These are phyloP conservation scores for Phytophthora tentaculata DNA, from an alignment of 352 stramenopile genomes.

Conservation along the genomic window DNA sequence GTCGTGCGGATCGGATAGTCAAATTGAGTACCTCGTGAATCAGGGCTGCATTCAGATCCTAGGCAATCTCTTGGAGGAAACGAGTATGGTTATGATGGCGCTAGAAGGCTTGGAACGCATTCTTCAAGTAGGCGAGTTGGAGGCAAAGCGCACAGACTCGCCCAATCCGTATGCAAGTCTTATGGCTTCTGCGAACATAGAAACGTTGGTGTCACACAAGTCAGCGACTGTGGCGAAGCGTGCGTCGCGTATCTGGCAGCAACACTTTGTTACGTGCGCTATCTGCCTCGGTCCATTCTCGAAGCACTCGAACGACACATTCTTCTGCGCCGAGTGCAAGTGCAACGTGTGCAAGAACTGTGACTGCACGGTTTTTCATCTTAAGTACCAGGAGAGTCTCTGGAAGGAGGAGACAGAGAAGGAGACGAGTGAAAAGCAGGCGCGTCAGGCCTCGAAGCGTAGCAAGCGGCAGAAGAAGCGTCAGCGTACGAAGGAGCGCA, in stretches of 20 bases:
- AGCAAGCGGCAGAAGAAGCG: constrained; percentile 89
- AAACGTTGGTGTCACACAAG: constrained; percentile 94
- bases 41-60: constrained; percentile 89
- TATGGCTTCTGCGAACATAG: constrained; percentile 92
- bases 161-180: constrained; percentile 91
- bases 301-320: constrained; percentile 94
- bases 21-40: constrained; percentile 92
- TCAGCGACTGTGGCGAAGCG: constrained; percentile 95
- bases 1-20: constrained; percentile 96
- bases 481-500: constrained; percentile 83
- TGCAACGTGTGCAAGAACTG: constrained; percentile 98
- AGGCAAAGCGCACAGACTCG: constrained; percentile 83
- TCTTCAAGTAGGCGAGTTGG: constrained; percentile 94
- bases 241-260: constrained; percentile 96
- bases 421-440: constrained; percentile 90
- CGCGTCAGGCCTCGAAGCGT: constrained; percentile 85
- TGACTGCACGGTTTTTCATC: constrained; percentile 97
- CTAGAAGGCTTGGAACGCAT: constrained; percentile 97
- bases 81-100: constrained; percentile 99
- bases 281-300: constrained; percentile 96
- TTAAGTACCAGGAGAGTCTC: constrained; percentile 97
- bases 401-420: constrained; percentile 95
- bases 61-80: constrained; percentile 94
- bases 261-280: constrained; percentile 98
- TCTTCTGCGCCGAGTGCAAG: constrained; percentile 98